phyloP scores from a whole-genome alignment of 2,329 filamentous ascomycete genomes.

The Colletotrichum graminicola region DNA sequence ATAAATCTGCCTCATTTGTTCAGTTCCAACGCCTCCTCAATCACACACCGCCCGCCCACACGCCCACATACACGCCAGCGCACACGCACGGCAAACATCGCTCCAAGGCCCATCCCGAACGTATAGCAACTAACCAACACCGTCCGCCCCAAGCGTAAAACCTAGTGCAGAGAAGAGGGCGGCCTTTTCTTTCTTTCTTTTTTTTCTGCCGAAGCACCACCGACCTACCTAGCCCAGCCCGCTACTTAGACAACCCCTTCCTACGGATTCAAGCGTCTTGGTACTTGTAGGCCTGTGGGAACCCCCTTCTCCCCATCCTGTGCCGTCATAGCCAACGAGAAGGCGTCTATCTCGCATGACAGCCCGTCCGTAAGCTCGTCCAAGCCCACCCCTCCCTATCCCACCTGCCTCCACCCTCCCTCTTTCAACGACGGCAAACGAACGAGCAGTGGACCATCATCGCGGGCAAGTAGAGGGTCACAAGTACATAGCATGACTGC shows the following conservation, averaged over 20 bases:
- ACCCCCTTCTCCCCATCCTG: not conserved
- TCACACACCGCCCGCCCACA: constrained; percentile 1
- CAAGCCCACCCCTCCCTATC: constrained; percentile 12
- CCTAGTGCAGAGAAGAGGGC: constrained; percentile 19
- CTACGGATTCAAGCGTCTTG: not conserved
- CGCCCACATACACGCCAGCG: not conserved
- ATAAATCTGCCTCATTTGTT: not conserved
- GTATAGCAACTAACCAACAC: constrained; percentile 30
- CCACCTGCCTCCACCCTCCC: constrained; percentile 15
- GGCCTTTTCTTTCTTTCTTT: not conserved
- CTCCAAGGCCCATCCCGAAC: constrained; percentile 37
- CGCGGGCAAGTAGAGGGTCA: constrained; percentile 25
- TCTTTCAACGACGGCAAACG: not conserved
- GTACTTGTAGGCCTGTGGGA: not conserved
- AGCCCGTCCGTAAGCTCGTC: constrained; percentile 36
- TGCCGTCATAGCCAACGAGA: constrained; percentile 37
- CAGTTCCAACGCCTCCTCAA: not conserved
- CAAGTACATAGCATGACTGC: not conserved
- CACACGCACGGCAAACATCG: not conserved
- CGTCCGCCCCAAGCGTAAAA: constrained; percentile 16
- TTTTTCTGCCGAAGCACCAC: constrained; percentile 8
- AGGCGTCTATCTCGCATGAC: constrained; percentile 39
- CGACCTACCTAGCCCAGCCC: constrained; percentile 19
- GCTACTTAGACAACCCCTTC: not conserved
- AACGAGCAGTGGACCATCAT: constrained; percentile 13